These are phyloP conservation scores for Brettanomyces naardenensis DNA, from an alignment of 805 yeast genomes.

Conservation along the genomic window DNA sequence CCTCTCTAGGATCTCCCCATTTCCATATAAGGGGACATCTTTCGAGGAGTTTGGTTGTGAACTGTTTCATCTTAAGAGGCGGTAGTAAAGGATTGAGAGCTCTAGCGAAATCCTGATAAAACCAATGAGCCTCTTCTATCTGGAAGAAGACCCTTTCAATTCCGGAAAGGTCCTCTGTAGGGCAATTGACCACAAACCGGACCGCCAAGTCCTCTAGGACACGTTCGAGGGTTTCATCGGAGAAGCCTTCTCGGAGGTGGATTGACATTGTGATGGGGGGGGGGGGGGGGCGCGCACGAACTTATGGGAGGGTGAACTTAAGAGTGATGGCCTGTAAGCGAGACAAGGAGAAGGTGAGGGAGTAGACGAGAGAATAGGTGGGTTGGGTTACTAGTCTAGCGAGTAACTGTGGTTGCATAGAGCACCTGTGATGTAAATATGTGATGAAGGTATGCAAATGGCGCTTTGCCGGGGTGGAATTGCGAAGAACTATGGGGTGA, in stretches of 20 bases:
- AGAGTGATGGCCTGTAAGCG: too few species aligned
- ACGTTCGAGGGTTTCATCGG: constrained; percentile 59
- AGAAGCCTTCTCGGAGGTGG: constrained; percentile 35
- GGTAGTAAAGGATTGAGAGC: constrained; percentile 71
- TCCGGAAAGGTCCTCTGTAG: constrained; percentile 80
- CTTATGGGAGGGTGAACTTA: too few species aligned
- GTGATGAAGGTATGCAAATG: too few species aligned
- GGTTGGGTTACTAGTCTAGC: too few species aligned
- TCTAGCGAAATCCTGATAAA: constrained; percentile 77
- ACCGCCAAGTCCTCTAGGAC: constrained; percentile 82
- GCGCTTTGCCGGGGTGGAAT: too few species aligned
- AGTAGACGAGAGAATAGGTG: background rate
- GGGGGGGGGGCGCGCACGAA: too few species aligned
- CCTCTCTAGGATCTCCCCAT: constrained; percentile 79
- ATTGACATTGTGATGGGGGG: constrained; percentile 24
- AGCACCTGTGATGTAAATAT: too few species aligned
- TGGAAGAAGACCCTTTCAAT: constrained; percentile 83
- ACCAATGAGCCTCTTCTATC: constrained; percentile 98
- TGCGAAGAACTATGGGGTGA: too few species aligned
- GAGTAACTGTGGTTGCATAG: too few species aligned
- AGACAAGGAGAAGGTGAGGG: background rate
- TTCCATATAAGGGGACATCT: constrained; percentile 73
- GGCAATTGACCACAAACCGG: constrained; percentile 85
- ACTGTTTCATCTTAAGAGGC: constrained; percentile 63
- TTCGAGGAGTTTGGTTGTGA: constrained; percentile 59